Percentiles rank a stretch among this genome's conserved stretches.
These are phyloP conservation scores for Gastrodia elata DNA, from an alignment of 106 monocot genomes.

Conservation along the genomic window DNA sequence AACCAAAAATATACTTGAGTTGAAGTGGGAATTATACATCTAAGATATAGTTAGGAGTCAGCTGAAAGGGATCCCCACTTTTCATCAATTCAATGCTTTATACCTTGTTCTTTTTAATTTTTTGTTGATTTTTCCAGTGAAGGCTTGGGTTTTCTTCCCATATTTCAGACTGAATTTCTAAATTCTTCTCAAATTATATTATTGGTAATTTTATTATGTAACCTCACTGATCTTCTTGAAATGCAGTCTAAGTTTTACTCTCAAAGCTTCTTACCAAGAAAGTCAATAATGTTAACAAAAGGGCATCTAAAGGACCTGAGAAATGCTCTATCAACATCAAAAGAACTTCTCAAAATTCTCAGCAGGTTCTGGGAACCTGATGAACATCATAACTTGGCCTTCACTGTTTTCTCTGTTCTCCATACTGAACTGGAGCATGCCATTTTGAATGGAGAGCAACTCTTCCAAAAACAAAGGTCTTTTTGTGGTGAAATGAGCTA, in stretches of 20 bases:
- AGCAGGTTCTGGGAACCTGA: conserved; percentile 21
- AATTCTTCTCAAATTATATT: background rate
- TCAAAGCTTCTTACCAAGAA: conserved; percentile 15
- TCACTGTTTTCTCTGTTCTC: conserved; percentile 42
- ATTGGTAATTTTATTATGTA: background rate
- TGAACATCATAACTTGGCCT: conserved; percentile 27
- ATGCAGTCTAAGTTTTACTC: conserved; percentile 30
- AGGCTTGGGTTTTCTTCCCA: background rate
- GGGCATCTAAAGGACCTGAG: conserved; percentile 40
- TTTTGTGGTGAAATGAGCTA: conserved; percentile 4
- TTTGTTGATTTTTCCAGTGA: background rate
- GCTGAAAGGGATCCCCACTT: background rate
- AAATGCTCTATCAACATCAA: conserved; percentile 37
- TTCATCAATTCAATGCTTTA: background rate
- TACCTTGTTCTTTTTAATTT: background rate
- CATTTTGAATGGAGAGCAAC: conserved; percentile 21
- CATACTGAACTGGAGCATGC: conserved; percentile 41
- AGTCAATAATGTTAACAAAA: conserved; percentile 14
- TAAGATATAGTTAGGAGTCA: background rate
- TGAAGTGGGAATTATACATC: background rate
- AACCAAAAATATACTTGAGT: too few relatives aligned
- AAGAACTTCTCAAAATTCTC: conserved; percentile 50
- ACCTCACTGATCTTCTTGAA: background rate
- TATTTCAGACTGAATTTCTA: background rate
- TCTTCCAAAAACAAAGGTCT: conserved; percentile 28